phyloP scores from a whole-genome alignment of 352 stramenopile species.

The Globisporangium viniferum region DNA sequence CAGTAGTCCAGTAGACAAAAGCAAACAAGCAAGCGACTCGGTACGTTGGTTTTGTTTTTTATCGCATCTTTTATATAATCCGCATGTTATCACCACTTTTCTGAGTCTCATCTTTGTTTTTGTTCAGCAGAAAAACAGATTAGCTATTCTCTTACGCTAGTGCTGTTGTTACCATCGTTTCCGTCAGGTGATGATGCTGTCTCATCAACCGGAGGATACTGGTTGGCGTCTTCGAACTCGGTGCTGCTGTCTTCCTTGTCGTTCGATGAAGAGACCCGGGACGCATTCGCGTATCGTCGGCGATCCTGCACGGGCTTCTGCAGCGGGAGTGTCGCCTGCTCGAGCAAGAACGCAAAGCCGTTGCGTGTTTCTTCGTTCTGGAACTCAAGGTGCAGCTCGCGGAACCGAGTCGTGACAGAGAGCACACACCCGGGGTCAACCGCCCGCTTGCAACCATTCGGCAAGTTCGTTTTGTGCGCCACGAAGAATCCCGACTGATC shows the following conservation, averaged over 20 bases:
- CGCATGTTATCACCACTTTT: neutral
- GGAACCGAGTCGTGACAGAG: slow-evolving; percentile 57
- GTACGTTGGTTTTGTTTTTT: slow-evolving; percentile 5
- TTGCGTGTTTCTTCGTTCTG: slow-evolving; percentile 59
- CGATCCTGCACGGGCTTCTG: slow-evolving; percentile 5
- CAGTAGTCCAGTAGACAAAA: slow-evolving; percentile 13
- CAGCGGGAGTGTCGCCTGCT: slow-evolving; percentile 61
- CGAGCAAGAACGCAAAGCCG: slow-evolving; percentile 64
- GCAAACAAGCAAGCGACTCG: neutral
- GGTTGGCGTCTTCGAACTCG: slow-evolving; percentile 17
- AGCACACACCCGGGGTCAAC: slow-evolving; percentile 55
- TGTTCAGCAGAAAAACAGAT: slow-evolving; percentile 9
- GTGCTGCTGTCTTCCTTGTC: slow-evolving; percentile 13
- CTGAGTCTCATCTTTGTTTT: neutral
- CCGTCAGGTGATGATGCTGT: neutral
- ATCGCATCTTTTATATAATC: slow-evolving; percentile 1
- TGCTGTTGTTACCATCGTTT: neutral
- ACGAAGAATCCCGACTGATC: slow-evolving; percentile 57
- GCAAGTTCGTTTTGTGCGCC: slow-evolving; percentile 36
- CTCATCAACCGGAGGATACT: neutral
- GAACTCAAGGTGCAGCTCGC: slow-evolving; percentile 72
- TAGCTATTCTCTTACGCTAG: slow-evolving; percentile 17
- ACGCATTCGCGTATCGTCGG: slow-evolving; percentile 17
- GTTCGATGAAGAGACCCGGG: slow-evolving; percentile 11
- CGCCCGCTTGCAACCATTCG: slow-evolving; percentile 45